Conservation (phyloP, 1,284 basidiomycete genomes). For the Schizophyllum amplum region DNA sequence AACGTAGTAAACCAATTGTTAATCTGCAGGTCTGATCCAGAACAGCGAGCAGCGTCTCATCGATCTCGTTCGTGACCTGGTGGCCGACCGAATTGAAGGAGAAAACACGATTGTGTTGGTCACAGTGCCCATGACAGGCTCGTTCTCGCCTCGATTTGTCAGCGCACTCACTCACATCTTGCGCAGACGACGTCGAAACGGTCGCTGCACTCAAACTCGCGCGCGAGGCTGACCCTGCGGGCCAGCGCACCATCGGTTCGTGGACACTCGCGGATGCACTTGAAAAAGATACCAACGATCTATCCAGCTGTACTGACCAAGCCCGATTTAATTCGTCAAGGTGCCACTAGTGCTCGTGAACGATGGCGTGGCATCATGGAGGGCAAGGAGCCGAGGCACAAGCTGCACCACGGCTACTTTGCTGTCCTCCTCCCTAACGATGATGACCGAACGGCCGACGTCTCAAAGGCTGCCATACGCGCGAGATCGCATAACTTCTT, state of each 20-base stretch:
- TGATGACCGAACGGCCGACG: conserved; percentile 32
- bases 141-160: background rate
- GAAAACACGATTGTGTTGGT: conserved; percentile 48
- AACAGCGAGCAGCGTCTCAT: conserved; percentile 38
- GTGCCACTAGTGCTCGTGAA: background rate
- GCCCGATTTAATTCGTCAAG: conserved; percentile 39
- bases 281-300: background rate
- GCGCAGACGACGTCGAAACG: conserved; percentile 57
- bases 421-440: conserved; percentile 63
- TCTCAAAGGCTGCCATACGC: conserved; percentile 9
- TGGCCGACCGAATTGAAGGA: conserved; percentile 34
- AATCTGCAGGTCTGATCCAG: conserved; percentile 41
- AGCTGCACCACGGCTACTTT: conserved; percentile 52
- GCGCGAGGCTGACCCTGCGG: conserved; percentile 38
- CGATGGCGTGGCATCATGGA: conserved; percentile 48
- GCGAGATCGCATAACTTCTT: conserved; percentile 40
- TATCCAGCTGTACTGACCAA: conserved; percentile 55
- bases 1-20: background rate
- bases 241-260: conserved; percentile 52
- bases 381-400: conserved; percentile 25
- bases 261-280: background rate
- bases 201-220: conserved; percentile 50
- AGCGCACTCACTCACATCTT: background rate
- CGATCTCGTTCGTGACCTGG: conserved; percentile 37
- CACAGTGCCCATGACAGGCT: conserved; percentile 55